Base-by-base conservation (phyloP, 148 eudicot genomes). In the Chenopodium album region DNA sequence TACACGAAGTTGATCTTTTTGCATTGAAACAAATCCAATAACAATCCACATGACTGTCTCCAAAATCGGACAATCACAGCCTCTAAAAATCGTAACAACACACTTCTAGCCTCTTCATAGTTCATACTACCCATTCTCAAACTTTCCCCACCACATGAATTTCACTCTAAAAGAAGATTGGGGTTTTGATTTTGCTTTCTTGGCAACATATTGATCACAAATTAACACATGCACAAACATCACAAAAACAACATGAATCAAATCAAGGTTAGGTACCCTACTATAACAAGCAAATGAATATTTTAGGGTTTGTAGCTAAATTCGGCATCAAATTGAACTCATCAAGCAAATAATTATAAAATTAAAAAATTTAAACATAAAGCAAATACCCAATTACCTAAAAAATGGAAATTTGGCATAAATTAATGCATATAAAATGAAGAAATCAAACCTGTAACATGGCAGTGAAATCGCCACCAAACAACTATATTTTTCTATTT, bases 391-490 rank as follows among this genome's bases (percentile, higher is more conserved):
- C 73, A 70, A 13, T n/a, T 16, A 16, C 47, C 19, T 16, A 47
- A 66, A 23, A 47, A 50, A 2, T 50, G 13, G 3, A 50, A 50
- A 50, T 50, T 50, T 12, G 54, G 16, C 54, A 50, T 50, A 11
- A 11, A 23, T 28, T 28, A 20, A 41, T 8, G 19, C 11, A 44
- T 26, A 19, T 16, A 74, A 47, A 47, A 65, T 14, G 12, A 20
- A 63, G 47, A 28, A 9, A 44, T 52, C 0, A 32, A 37, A 89
- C 93, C 94, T 62, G 94, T 89, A 54, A 91, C 90, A 91, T 87
- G 86, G 94, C 94, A 29, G 92, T 91, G 82, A 91, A 90, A 31
- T 85, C 92, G 79, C 85, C 81, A 23, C 81, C 74, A 79, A 90
- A 88, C 19, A 74, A 22, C 93, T 90, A 88, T 91, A 87, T 23